These are phyloP conservation scores for Boechera stricta DNA, from an alignment of 345 rosid species.

Conservation along the genomic window DNA sequence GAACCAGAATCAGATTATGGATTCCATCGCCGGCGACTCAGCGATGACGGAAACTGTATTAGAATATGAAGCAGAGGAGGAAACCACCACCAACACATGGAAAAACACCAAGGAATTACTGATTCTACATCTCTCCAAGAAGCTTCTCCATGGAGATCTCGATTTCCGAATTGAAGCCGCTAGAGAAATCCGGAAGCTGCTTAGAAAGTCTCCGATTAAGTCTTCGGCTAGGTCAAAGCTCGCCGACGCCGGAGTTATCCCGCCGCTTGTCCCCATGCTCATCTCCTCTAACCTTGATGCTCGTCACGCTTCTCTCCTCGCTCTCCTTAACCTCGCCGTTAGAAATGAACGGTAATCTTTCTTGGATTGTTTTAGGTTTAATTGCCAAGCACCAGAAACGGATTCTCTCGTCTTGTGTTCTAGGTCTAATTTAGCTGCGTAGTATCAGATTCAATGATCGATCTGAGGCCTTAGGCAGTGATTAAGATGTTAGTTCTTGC, in stretches of 20 bases:
- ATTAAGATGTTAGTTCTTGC: slow-evolving; percentile 3
- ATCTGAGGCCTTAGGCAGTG: background rate
- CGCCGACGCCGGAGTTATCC: slow-evolving; percentile 74
- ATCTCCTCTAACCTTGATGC: slow-evolving; percentile 62
- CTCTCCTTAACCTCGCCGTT: slow-evolving; percentile 80
- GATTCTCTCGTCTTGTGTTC: too few relatives aligned
- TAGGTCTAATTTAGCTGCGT: too few relatives aligned
- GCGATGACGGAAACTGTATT: background rate
- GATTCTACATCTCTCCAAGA: slow-evolving; percentile 54
- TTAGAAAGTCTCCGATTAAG: slow-evolving; percentile 61
- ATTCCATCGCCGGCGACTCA: slow-evolving; percentile 16
- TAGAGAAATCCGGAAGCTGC: slow-evolving; percentile 58
- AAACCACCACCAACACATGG: slow-evolving; percentile 49
- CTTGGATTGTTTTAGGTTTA: background rate
- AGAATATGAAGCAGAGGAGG: slow-evolving; percentile 38
- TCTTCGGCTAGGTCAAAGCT: slow-evolving; percentile 60
- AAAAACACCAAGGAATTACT: slow-evolving; percentile 55
- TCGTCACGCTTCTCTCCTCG: slow-evolving; percentile 73
- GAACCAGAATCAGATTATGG: background rate
- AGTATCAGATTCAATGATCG: background rate
- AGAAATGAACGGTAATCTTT: slow-evolving; percentile 61
- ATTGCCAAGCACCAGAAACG: background rate
- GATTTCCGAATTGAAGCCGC: slow-evolving; percentile 69
- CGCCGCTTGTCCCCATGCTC: slow-evolving; percentile 73
- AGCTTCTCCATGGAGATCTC: slow-evolving; percentile 66